phyloP scores from a whole-genome alignment of 192 early-diverging fungal species.

The Oehlia diaphana region DNA sequence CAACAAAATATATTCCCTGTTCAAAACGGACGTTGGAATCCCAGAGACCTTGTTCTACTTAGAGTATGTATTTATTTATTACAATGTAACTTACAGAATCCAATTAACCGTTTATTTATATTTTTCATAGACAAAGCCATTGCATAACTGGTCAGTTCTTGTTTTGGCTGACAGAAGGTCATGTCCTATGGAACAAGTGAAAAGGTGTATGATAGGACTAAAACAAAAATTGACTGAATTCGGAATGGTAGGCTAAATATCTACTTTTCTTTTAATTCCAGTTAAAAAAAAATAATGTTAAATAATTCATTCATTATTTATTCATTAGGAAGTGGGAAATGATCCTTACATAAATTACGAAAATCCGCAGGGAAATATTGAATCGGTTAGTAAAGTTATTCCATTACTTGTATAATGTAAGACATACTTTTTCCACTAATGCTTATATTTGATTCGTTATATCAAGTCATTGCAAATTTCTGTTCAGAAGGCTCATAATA shows the following conservation, averaged over 20 bases:
- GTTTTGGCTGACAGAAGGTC: neutral
- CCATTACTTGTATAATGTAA: neutral
- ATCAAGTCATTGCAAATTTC: neutral
- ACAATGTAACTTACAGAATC: too few species aligned
- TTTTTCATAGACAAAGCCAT: neutral
- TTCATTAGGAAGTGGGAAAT: neutral
- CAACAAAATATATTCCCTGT: neutral
- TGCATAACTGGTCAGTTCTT: slow-evolving; percentile 16
- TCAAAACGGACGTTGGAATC: neutral
- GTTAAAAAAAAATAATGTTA: neutral
- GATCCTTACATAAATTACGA: neutral
- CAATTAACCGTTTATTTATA: neutral
- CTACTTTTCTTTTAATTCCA: neutral
- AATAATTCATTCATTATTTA: neutral
- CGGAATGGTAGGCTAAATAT: slow-evolving; percentile 8
- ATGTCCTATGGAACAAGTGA: neutral
- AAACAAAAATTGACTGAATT: neutral
- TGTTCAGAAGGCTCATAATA: neutral
- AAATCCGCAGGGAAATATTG: slow-evolving; percentile 10
- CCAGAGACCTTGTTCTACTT: neutral
- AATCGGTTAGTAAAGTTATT: neutral
- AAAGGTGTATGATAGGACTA: neutral
- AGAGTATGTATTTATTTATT: neutral
- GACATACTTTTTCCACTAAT: neutral
- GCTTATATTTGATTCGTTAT: neutral